These are phyloP conservation scores for Trypanosoma congolense DNA, from an alignment of 208 protist genomes.

Conservation along the genomic window DNA sequence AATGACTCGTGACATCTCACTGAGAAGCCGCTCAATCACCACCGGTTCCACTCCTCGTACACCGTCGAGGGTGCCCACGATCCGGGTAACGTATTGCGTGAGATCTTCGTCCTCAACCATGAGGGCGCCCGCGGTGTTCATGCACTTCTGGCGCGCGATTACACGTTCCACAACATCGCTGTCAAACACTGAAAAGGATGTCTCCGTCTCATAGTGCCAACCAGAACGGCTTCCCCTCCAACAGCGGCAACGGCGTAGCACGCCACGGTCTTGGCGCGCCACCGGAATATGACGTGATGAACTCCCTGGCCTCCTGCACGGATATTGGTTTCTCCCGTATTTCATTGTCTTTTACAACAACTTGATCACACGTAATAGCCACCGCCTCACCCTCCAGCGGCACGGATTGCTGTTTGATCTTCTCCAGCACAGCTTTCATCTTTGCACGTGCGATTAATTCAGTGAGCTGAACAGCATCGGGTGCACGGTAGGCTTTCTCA, in stretches of 20 bases:
- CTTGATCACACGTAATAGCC: conserved; percentile 82
- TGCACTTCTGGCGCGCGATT: conserved; percentile 38
- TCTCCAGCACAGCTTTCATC: conserved; percentile 30
- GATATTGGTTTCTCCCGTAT: conserved; percentile 79
- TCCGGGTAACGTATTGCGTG: conserved; percentile 16
- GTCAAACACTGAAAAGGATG: conserved; percentile 49
- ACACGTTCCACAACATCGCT: conserved; percentile 48
- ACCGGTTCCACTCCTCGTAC: conserved; percentile 22
- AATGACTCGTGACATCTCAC: background rate
- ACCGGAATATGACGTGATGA: conserved; percentile 62
- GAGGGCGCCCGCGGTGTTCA: conserved; percentile 63
- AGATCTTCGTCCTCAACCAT: conserved; percentile 79
- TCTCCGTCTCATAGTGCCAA: conserved; percentile 48
- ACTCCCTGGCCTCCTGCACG: conserved; percentile 34
- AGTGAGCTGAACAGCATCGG: conserved; percentile 54
- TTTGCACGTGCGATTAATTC: conserved; percentile 32
- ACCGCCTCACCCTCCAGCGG: conserved; percentile 23
- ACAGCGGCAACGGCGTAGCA: conserved; percentile 52
- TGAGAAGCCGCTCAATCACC: conserved; percentile 13
- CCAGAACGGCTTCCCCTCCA: conserved; percentile 19
- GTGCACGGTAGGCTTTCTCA: conserved; percentile 56
- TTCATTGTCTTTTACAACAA: conserved; percentile 60
- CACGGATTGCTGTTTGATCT: conserved; percentile 23
- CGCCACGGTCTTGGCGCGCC: conserved; percentile 57
- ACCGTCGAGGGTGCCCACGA: conserved; percentile 21